Percentiles rank a stretch among this genome's conserved stretches.
Conservation (phyloP, 2,329 filamentous ascomycete species). For the Cladosporium velox region DNA sequence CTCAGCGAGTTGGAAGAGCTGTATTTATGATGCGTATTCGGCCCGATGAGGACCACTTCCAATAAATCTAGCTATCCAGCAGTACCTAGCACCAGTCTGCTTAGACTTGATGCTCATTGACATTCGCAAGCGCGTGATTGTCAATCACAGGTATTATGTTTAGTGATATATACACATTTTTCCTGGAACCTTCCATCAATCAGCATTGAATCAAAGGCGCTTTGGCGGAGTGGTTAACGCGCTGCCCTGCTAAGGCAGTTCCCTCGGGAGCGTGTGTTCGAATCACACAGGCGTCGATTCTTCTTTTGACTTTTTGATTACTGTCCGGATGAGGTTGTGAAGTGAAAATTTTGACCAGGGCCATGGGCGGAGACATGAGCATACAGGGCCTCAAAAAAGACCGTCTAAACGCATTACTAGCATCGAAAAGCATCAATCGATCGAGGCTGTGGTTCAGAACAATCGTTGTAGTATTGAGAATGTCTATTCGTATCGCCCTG, state of each 20-base stretch:
- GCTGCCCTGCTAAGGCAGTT: neutral
- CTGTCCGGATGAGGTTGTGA: neutral
- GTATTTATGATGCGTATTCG: neutral
- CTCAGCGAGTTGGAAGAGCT: neutral
- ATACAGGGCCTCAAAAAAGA: neutral
- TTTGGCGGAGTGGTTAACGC: neutral
- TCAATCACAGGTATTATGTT: no score
- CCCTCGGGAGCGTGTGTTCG: slow-evolving; percentile 39
- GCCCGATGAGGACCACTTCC: no score
- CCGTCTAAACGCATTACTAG: neutral
- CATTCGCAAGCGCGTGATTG: no score
- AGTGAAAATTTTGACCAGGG: neutral
- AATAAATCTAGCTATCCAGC: no score
- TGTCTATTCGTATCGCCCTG: neutral
- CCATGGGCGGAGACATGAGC: neutral
- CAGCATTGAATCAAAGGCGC: neutral
- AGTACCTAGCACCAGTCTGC: no score
- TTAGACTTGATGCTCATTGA: no score
- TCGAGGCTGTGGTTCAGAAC: neutral
- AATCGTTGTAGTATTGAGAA: neutral
- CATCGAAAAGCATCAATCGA: neutral
- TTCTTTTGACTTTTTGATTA: neutral
- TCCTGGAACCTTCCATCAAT: no score
- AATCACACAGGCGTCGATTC: slow-evolving; percentile 42
- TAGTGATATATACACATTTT: no score